Conservation (phyloP, 108 stramenopile species). For the Nannochloropsis gaditana region DNA sequence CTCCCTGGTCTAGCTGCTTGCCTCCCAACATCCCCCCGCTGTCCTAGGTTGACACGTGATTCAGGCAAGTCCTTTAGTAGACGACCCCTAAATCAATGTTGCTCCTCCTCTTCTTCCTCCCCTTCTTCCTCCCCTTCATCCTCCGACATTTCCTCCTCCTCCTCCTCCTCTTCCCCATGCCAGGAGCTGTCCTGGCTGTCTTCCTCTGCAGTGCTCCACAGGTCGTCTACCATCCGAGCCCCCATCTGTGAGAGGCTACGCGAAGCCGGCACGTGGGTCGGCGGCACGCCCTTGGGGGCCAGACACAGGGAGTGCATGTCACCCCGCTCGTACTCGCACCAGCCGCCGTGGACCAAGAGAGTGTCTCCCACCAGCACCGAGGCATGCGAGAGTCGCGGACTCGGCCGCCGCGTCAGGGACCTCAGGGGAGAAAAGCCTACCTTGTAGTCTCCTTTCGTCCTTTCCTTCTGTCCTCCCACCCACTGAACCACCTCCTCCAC, state of each 20-base stretch:
- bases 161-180: no score
- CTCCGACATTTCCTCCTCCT: not conserved
- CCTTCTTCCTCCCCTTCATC: not conserved
- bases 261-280: no score
- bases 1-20: no score
- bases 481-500: not conserved
- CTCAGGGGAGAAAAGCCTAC: not conserved
- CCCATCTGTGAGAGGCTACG: no score
- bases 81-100: not conserved
- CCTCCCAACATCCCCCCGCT: no score
- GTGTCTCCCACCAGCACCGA: not conserved
- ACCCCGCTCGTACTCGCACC: constrained; percentile 8
- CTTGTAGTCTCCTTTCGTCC: not conserved
- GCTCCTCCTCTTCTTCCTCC: not conserved
- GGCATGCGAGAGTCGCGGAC: not conserved
- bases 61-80: no score
- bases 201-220: no score
- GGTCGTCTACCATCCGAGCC: no score
- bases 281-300: not conserved
- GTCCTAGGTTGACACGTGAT: no score
- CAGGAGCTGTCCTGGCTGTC: no score
- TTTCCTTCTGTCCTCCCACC: not conserved
- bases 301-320: not conserved
- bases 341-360: not conserved
- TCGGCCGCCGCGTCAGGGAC: not conserved